Evolutionary conservation across 257 asterid genomes (phyloP).

Genomic region (Capsicum rhomboideum): DNA sequence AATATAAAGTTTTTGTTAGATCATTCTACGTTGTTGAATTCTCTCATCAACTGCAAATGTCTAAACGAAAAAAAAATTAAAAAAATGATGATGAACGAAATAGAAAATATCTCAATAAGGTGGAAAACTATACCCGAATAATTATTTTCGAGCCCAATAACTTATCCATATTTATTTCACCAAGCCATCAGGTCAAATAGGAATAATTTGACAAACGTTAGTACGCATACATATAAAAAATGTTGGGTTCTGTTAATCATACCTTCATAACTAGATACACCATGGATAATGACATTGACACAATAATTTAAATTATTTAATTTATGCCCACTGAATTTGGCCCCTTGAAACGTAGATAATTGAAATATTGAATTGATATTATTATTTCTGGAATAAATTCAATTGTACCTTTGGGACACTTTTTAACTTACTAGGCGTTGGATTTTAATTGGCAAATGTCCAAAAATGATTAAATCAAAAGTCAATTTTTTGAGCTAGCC

Average conservation of each 20-base stretch:
- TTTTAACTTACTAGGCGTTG: neutral
- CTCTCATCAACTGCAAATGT: neutral
- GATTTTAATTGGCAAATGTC: neutral
- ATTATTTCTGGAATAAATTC: neutral
- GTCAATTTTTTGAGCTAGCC: neutral
- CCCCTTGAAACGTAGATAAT: neutral
- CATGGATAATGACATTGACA: too few relatives aligned
- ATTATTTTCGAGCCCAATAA: neutral
- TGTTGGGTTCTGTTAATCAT: too few relatives aligned
- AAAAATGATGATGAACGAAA: neutral
- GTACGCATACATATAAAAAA: too few relatives aligned
- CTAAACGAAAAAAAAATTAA: too few relatives aligned
- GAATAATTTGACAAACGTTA: neutral
- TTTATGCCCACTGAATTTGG: neutral
- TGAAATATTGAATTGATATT: neutral
- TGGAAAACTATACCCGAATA: neutral
- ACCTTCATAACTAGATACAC: too few relatives aligned
- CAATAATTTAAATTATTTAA: neutral
- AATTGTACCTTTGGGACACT: neutral
- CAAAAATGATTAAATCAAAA: neutral
- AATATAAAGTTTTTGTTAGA: neutral
- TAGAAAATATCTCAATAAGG: neutral
- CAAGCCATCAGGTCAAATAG: neutral
- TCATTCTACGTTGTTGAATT: neutral
- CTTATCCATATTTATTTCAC: neutral